Evolutionary conservation across 176 grass and related monocot species (phyloP).

Genomic region (Puya raimondii): DNA sequence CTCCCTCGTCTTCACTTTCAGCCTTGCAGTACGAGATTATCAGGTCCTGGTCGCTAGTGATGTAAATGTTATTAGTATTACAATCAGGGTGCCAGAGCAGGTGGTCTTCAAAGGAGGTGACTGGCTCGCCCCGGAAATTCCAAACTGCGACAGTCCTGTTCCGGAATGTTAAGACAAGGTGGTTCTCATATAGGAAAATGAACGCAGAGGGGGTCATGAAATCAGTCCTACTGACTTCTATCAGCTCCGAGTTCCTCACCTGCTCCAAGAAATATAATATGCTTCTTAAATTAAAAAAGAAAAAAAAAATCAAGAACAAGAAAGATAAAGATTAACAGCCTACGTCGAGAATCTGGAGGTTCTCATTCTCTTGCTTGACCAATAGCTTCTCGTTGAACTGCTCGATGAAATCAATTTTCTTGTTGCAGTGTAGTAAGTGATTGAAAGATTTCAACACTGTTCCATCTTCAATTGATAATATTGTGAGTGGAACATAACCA

Average conservation of each 20-base stretch:
- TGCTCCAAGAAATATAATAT: constrained; percentile 25
- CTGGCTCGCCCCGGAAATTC: constrained; percentile 57
- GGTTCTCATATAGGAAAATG: constrained; percentile 65
- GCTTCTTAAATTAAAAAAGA: constrained; percentile 7
- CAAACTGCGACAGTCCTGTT: constrained; percentile 49
- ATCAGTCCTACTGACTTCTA: constrained; percentile 54
- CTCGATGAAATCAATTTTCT: constrained; percentile 72
- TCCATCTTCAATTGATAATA: constrained; percentile 68
- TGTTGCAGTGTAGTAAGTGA: constrained; percentile 49
- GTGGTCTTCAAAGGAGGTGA: constrained; percentile 67
- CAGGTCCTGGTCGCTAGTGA: constrained; percentile 51
- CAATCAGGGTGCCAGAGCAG: constrained; percentile 53
- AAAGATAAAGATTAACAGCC: constrained; percentile 1
- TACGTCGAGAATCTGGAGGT: constrained; percentile 69
- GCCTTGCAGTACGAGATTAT: constrained; percentile 62
- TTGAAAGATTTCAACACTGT: constrained; percentile 49
- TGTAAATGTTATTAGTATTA: constrained; percentile 68
- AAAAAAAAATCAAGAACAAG: background rate
- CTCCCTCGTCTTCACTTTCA: constrained; percentile 7
- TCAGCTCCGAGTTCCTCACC: constrained; percentile 44
- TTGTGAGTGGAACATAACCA: constrained; percentile 39
- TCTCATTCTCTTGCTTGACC: constrained; percentile 70
- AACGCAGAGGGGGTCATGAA: constrained; percentile 76
- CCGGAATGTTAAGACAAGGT: constrained; percentile 60
- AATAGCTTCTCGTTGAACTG: constrained; percentile 72